phyloP scores from a whole-genome alignment of 1,139 yeast species.

The Yarrowia galli region DNA sequence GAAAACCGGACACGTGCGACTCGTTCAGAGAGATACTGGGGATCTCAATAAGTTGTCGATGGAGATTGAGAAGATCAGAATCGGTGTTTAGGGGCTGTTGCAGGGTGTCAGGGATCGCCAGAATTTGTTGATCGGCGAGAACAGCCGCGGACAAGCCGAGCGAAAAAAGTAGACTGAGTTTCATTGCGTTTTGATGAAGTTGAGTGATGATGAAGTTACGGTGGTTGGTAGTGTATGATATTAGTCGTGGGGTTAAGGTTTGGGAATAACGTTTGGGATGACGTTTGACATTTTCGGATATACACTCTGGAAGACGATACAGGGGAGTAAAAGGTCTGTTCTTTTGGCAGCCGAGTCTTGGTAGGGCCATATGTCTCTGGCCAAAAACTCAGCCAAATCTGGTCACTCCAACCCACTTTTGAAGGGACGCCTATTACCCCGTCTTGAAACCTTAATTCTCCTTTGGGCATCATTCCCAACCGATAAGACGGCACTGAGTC shows the following conservation, averaged over 20 bases:
- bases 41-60: constrained; percentile 52
- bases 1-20: constrained; percentile 49
- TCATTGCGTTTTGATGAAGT: neutral
- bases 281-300: too few species aligned
- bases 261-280: neutral
- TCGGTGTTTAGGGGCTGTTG: neutral
- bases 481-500: constrained; percentile 34
- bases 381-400: too few species aligned
- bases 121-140: neutral
- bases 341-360: too few species aligned
- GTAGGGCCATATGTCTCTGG: too few species aligned
- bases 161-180: neutral
- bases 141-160: neutral
- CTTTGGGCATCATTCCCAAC: too few species aligned
- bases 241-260: constrained; percentile 1
- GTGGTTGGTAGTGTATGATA: neutral
- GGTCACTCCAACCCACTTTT: too few species aligned
- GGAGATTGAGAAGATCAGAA: constrained; percentile 47
- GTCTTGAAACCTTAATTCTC: too few species aligned
- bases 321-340: too few species aligned
- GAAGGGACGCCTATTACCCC: too few species aligned
- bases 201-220: neutral
- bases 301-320: too few species aligned
- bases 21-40: constrained; percentile 55
- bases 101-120: neutral